A percentile compares a stretch with the other conserved stretches of the same genome.
phyloP scores from a whole-genome alignment of 1,284 basidiomycete species.

The Cryptococcus sp. region DNA sequence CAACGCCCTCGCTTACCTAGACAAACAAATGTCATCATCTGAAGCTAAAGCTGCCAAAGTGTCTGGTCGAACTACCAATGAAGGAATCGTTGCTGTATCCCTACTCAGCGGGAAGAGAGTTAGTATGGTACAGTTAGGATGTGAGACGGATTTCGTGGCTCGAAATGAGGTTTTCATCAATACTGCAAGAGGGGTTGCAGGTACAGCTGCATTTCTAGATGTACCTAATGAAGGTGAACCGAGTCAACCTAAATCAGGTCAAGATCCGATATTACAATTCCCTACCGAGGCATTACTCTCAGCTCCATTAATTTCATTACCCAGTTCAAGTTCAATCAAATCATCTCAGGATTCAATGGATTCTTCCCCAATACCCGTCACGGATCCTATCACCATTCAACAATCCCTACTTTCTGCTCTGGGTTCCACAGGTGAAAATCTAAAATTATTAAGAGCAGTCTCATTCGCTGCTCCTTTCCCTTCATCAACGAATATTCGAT shows the following conservation, averaged over 20 bases:
- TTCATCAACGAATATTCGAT: conserved; percentile 49
- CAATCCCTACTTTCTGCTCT: conserved; percentile 73
- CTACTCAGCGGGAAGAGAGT: conserved; percentile 67
- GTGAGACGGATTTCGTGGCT: conserved; percentile 96
- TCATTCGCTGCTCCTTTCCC: conserved; percentile 62
- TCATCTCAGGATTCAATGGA: conserved; percentile 11
- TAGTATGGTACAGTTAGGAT: conserved; percentile 86
- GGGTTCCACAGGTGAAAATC: conserved; percentile 84
- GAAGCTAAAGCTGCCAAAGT: conserved; percentile 72
- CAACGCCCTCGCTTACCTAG: conserved; percentile 75
- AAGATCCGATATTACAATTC: conserved; percentile 42
- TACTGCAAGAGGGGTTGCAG: conserved; percentile 74
- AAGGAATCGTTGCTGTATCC: conserved; percentile 74
- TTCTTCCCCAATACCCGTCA: conserved; percentile 15
- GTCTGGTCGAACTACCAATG: conserved; percentile 62
- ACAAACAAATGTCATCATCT: conserved; percentile 58
- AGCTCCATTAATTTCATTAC: conserved; percentile 62
- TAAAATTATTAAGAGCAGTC: conserved; percentile 69
- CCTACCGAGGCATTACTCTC: conserved; percentile 58
- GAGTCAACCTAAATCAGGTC: conserved; percentile 25
- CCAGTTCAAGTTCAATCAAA: conserved; percentile 29
- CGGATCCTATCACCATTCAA: conserved; percentile 57
- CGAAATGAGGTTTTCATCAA: conserved; percentile 76
- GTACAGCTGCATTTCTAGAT: conserved; percentile 79
- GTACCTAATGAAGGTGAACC: conserved; percentile 35